Conservation (phyloP, 2,329 filamentous ascomycete genomes). For the Aspergillus puulaauensis region DNA sequence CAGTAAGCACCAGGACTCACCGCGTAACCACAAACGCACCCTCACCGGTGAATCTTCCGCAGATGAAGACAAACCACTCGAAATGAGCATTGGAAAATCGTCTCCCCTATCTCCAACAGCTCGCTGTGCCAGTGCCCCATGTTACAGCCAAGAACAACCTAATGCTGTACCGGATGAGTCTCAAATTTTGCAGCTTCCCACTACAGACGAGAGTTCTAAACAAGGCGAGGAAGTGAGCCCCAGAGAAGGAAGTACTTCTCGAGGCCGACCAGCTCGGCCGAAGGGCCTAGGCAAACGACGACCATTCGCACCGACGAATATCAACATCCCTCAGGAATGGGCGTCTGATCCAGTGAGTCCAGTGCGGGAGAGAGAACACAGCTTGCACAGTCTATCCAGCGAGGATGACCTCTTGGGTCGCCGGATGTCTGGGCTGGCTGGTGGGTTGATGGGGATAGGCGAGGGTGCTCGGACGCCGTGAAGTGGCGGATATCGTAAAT, state of each 20-base stretch:
- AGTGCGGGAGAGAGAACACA: conserved; percentile 36
- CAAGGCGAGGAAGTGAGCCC: too few relatives aligned
- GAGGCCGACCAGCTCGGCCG: conserved; percentile 9
- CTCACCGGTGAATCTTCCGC: conserved; percentile 62
- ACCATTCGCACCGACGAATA: conserved; percentile 18
- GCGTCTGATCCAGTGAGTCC: conserved; percentile 23
- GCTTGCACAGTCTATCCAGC: conserved; percentile 54
- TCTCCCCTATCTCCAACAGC: conserved; percentile 18
- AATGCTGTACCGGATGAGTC: not conserved
- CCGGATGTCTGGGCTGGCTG: conserved; percentile 56
- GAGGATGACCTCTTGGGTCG: conserved; percentile 57
- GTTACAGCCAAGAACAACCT: not conserved
- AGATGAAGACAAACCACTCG: conserved; percentile 77
- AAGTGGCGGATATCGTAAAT: not conserved
- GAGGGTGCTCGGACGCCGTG: conserved; percentile 36
- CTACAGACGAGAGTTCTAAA: not conserved
- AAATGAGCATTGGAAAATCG: conserved; percentile 66
- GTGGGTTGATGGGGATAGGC: conserved; percentile 50
- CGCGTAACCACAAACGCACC: conserved; percentile 48
- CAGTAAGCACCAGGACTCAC: conserved; percentile 5
- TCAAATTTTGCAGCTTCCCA: not conserved
- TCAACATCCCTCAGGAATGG: conserved; percentile 18
- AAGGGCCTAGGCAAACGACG: conserved; percentile 12
- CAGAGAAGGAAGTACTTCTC: conserved; percentile 6
- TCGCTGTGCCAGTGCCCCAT: conserved; percentile 1